Base-by-base conservation (phyloP, 2,329 filamentous ascomycete genomes). In the Colletotrichum spinosum region DNA sequence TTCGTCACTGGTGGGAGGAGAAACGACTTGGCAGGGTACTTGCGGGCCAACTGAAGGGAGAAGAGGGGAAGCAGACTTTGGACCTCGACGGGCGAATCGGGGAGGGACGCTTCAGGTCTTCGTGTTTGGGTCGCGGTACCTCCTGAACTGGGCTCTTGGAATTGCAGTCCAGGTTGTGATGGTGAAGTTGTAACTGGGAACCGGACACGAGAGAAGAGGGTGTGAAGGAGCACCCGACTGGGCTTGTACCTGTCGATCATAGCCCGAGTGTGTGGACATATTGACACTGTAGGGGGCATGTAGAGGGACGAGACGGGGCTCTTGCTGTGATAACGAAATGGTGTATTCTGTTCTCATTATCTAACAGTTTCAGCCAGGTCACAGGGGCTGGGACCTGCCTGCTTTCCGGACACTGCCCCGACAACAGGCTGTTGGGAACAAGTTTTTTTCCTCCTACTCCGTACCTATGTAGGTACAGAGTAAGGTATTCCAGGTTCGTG, bases 221-320 rank as follows among this genome's bases (percentile, higher is more conserved):
- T 65, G 62, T 60, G 52, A 56, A 42, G 56, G 11, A 38, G 46
- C 35, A 25, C 34, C n/a, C 50, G 38, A 48, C 46, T 58, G 55
- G 55, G 55, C 10, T 48, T 51, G 62, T 65, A 38, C 62, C 62
- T 65, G 62, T 55, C 62, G 58, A 65, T 65, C 62, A 55, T 13
- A 37, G 38, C 58, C 62, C 52, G 41, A 62, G 62, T 65, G 62
- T 33, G 58, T 15, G 17, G 58, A 56, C 35, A 17, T n/a, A 33
- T 25, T 7, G 35, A 15, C 46, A 65, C 62, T 65, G 58, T 65
- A 44, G 2, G 25, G 13, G n/a, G 8, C 13, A 15, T 12, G 58
- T 62, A 62, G 38, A 48, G 57, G 2, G 15, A 55, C 62, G 15
- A 33, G 5, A 8, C 2, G 17, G 13, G 34, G 6, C 9, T 11